These are phyloP conservation scores for Plenodomus tracheiphilus DNA, from an alignment of 2,329 filamentous ascomycete species.

Conservation along the genomic window DNA sequence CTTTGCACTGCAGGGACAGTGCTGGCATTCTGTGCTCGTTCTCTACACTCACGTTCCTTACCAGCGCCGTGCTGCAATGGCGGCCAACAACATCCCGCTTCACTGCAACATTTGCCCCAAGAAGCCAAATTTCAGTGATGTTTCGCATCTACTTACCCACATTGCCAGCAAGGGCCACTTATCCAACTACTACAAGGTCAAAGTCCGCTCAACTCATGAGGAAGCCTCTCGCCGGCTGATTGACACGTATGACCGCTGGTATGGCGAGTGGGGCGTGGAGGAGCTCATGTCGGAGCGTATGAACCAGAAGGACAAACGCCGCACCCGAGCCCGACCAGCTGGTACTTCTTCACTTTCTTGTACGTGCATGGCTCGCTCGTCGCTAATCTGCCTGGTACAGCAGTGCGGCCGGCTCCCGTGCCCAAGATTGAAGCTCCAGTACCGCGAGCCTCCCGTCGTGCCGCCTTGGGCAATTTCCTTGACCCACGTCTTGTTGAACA, in stretches of 20 bases:
- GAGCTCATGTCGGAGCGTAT: constrained; percentile 76
- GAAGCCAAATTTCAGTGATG: constrained; percentile 79
- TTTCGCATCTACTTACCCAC: constrained; percentile 90
- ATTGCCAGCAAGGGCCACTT: constrained; percentile 92
- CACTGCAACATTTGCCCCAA: constrained; percentile 83
- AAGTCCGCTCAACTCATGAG: constrained; percentile 71
- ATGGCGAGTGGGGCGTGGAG: constrained; percentile 70
- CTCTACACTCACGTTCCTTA: constrained; percentile 4
- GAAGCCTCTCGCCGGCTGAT: constrained; percentile 65
- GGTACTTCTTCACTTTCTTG: constrained; percentile 30
- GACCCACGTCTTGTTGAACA: constrained; percentile 45
- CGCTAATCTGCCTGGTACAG: constrained; percentile 23
- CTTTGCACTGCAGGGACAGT: constrained; percentile 32
- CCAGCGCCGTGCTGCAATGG: constrained; percentile 36
- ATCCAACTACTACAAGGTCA: constrained; percentile 78
- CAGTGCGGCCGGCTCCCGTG: constrained; percentile 27
- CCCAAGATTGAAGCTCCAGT: constrained; percentile 30
- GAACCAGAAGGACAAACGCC: constrained; percentile 73
- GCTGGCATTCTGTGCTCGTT: constrained; percentile 25
- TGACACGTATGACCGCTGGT: constrained; percentile 77
- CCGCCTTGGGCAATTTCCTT: constrained; percentile 30
- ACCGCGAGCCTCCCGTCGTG: constrained; percentile 29
- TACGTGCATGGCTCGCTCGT: constrained; percentile 1
- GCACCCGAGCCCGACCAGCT: constrained; percentile 45
- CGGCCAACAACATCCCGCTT: constrained; percentile 62